phyloP scores from a whole-genome alignment of 2,329 filamentous ascomycete species.

The Penicillium polonicum region DNA sequence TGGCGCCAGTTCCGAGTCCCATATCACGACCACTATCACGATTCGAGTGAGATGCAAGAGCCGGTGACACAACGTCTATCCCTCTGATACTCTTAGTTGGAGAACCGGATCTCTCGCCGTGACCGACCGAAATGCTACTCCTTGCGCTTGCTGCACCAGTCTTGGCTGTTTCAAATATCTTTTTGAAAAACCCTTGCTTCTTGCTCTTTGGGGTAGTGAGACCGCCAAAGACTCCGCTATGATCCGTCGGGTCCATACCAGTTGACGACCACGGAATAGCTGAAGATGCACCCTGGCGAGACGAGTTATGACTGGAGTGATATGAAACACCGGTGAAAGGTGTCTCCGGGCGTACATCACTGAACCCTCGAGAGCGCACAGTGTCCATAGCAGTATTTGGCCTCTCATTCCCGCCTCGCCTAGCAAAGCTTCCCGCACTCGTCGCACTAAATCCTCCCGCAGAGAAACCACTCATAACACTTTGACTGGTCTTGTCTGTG shows the following conservation, averaged over 20 bases:
- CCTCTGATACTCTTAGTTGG: conserved; percentile 50
- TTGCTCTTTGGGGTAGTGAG: conserved; percentile 72
- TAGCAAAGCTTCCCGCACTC: conserved; percentile 87
- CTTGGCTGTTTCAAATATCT: conserved; percentile 90
- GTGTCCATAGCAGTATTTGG: conserved; percentile 47
- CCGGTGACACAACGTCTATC: conserved; percentile 47
- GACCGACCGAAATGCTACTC: conserved; percentile 70
- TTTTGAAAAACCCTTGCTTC: conserved; percentile 90
- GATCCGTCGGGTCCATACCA: conserved; percentile 57
- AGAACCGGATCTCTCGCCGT: conserved; percentile 45
- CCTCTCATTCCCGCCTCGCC: conserved; percentile 53
- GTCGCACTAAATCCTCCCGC: conserved; percentile 91
- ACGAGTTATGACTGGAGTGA: conserved; percentile 76
- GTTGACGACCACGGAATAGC: conserved; percentile 58
- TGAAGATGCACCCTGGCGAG: conserved; percentile 59
- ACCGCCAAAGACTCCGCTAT: conserved; percentile 71
- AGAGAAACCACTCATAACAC: conserved; percentile 89
- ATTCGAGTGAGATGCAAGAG: conserved; percentile 31
- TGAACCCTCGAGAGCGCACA: conserved; percentile 40
- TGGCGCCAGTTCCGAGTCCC: conserved; percentile 57
- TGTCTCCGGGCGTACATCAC: conserved; percentile 50
- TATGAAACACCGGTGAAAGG: conserved; percentile 77
- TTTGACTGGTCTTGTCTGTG: conserved; percentile 76
- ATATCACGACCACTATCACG: conserved; percentile 65
- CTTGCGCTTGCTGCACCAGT: conserved; percentile 87